These are phyloP conservation scores for Pinus tabuliformis DNA, from an alignment of 75 land plant genomes.

Conservation along the genomic window DNA sequence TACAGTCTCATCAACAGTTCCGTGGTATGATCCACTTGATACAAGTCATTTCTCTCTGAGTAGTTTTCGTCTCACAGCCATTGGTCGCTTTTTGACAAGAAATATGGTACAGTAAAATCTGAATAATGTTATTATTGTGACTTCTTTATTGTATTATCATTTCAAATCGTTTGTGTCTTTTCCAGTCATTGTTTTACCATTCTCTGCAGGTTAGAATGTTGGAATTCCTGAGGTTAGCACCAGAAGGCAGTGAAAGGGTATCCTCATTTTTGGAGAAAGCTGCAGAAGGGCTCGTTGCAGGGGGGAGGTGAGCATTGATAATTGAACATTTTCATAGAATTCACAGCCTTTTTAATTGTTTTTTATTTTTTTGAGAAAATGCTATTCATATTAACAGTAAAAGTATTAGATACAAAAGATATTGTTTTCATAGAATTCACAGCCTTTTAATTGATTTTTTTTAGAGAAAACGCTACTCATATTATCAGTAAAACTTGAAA, in stretches of 20 bases:
- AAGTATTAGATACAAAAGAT: too few relatives aligned
- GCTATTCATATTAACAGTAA: too few relatives aligned
- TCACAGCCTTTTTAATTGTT: too few relatives aligned
- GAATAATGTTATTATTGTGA: neutral
- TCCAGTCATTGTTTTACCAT: neutral
- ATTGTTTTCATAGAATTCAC: too few relatives aligned
- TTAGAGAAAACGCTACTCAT: too few relatives aligned
- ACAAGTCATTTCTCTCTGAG: conserved; percentile 62
- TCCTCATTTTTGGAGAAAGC: conserved; percentile 89
- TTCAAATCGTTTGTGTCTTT: neutral
- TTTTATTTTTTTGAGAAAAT: too few relatives aligned
- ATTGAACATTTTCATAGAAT: too few relatives aligned
- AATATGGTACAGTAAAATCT: conserved; percentile 53
- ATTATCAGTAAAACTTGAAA: too few relatives aligned
- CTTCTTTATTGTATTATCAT: neutral
- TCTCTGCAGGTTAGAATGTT: conserved; percentile 61
- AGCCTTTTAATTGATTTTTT: too few relatives aligned
- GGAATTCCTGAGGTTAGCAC: conserved; percentile 74
- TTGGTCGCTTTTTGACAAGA: conserved; percentile 89
- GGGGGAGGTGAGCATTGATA: conserved; percentile 69
- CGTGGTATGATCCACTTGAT: conserved; percentile 96
- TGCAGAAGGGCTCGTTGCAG: conserved; percentile 89
- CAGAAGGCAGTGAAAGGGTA: conserved; percentile 85
- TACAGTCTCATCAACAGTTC: conserved; percentile 66
- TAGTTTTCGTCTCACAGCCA: conserved; percentile 76